Conservation (phyloP, 1,284 basidiomycete genomes). For the Ustilago vetiveriae region DNA sequence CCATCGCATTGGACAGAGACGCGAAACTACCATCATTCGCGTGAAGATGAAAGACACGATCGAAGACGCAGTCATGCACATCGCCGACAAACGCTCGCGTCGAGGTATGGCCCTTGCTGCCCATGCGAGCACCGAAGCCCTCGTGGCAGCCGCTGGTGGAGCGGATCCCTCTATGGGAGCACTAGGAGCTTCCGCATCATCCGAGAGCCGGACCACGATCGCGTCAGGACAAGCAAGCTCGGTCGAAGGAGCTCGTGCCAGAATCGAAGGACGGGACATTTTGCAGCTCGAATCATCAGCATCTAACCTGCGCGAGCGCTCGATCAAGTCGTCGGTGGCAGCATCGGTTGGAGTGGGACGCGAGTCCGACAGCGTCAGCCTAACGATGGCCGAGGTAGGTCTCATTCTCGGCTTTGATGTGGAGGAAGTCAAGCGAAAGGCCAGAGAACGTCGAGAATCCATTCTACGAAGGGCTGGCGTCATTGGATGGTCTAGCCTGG, state of each 20-base stretch:
- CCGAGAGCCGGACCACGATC: neutral
- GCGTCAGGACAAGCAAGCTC: neutral
- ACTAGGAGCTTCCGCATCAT: neutral
- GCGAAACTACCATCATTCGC: conserved; percentile 42
- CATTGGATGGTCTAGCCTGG: neutral
- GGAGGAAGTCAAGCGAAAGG: conserved; percentile 34
- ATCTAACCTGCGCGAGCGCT: conserved; percentile 23
- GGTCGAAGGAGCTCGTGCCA: neutral
- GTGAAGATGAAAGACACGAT: conserved; percentile 55
- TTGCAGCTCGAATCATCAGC: neutral
- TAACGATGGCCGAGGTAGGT: conserved; percentile 39
- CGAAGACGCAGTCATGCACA: conserved; percentile 48
- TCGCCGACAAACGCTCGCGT: conserved; percentile 38
- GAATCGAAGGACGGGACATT: neutral
- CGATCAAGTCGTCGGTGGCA: conserved; percentile 42
- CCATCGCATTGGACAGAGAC: conserved; percentile 49
- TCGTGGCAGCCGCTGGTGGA: neutral
- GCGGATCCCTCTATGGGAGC: neutral
- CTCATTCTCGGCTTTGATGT: conserved; percentile 47
- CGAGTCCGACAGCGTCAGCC: conserved; percentile 26
- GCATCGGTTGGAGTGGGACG: conserved; percentile 32
- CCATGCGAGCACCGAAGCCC: conserved; percentile 4
- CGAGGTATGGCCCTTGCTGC: conserved; percentile 39
- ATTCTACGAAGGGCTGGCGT: conserved; percentile 10
- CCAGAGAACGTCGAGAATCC: conserved; percentile 11